These are phyloP conservation scores for Apiospora sp. DNA, from an alignment of 2,329 filamentous ascomycete genomes.

Conservation along the genomic window DNA sequence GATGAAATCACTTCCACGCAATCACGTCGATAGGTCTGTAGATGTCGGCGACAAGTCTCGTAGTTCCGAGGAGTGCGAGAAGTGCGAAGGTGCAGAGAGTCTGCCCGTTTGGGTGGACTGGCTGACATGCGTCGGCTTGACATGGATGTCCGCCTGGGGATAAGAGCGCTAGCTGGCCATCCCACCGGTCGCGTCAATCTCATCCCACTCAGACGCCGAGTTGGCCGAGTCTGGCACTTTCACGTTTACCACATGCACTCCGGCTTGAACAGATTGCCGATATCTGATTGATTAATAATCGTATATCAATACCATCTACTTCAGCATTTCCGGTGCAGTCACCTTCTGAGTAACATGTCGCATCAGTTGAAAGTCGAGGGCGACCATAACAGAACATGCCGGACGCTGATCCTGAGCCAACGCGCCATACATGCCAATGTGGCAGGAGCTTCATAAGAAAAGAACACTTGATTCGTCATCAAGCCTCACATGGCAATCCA, in stretches of 20 bases:
- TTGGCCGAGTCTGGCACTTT: not conserved
- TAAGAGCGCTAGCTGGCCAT: not conserved
- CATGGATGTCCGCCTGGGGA: not conserved
- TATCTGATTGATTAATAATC: not conserved
- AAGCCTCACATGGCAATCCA: constrained; percentile 16
- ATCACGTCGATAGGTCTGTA: too few relatives aligned
- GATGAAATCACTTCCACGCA: not conserved
- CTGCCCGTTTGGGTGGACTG: not conserved
- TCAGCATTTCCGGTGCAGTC: too few relatives aligned
- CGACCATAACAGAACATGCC: not conserved
- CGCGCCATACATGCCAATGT: constrained; percentile 22
- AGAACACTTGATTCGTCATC: constrained; percentile 26
- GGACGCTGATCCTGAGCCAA: not conserved
- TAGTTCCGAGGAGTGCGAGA: not conserved
- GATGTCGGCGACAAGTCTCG: not conserved
- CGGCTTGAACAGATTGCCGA: not conserved
- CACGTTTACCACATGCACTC: not conserved
- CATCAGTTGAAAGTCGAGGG: not conserved
- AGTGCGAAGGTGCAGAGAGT: not conserved
- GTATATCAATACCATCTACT: too few relatives aligned
- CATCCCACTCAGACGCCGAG: not conserved
- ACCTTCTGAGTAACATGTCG: not conserved
- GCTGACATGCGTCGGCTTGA: not conserved
- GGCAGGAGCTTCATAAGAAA: constrained; percentile 25
- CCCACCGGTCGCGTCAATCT: not conserved